Evolutionary conservation across 1,139 yeast genomes (phyloP), one percentile per base, ranked within the genome.

Genomic region (Zygoascus hellenicus): DNA sequence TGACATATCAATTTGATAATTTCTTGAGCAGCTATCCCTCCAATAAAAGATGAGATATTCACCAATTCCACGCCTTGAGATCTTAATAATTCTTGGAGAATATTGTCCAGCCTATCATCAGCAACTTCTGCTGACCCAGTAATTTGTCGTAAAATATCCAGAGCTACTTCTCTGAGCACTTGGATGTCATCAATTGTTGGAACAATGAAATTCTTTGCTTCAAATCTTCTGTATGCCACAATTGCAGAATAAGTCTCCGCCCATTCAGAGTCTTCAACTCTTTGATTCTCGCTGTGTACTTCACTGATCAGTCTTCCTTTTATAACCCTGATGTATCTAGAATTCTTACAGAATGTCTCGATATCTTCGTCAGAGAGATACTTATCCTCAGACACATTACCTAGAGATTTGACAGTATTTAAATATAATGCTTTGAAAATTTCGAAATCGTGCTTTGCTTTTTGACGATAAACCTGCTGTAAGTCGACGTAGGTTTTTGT

Each of bases 11-110:
- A 58, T 65, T 69, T 61, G 36, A 61, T 51, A 9, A 52, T 51
- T 59, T 88, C 96, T 60, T 88, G 95, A 14, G 88, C 80, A 0
- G 79, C 86, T 9, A 86, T 67, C 0, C 95, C 96, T 3, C 95
- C 96, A 56, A 85, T 67, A n/a, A 83, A 64, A 0, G 83, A 64
- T 1, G 78, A 64, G 10, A 75, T 71, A 51, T 76, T 76, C 46
- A 74, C 69, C 15, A 78, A 48, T 52, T 75, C 77, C 2, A 76
- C 74, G 3, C 68, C 65, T 34, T 30, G 14, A 15, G 50, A 43
- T n/a, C 46, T 9, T 68, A 59, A 41, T 52, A 57, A 45, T 46
- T 60, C 65, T 14, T 50, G 35, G 7, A 59, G 34, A 13, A 53
- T 53, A 26, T 51, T 51, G 28, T 31, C 32, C 5, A 56, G 31